phyloP scores from a whole-genome alignment of 495 filamentous ascomycete genomes.

The Penicillium chermesinum region DNA sequence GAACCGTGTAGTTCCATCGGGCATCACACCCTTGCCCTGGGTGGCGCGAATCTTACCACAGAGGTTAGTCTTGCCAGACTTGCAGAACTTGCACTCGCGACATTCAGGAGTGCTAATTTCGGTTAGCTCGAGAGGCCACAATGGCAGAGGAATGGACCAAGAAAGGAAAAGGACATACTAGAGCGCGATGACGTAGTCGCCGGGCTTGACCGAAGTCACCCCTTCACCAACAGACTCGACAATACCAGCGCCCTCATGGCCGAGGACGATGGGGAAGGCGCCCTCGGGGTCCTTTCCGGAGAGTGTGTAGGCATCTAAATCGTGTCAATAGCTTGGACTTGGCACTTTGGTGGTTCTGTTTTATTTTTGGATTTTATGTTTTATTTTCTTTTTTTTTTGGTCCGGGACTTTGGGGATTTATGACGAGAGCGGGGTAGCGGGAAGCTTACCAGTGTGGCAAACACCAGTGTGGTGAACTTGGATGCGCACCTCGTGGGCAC shows the following conservation, averaged over 20 bases:
- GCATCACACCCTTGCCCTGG: conserved; percentile 94
- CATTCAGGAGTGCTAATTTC: conserved; percentile 82
- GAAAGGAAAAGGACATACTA: conserved; percentile 68
- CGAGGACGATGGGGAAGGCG: conserved; percentile 92
- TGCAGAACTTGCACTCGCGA: conserved; percentile 98
- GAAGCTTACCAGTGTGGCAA: conserved; percentile 86
- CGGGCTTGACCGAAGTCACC: conserved; percentile 84
- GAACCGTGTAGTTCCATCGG: conserved; percentile 94
- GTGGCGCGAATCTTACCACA: conserved; percentile 98
- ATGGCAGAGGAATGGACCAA: background rate
- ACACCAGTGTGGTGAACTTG: conserved; percentile 95
- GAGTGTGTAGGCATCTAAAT: conserved; percentile 89
- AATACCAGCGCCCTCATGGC: conserved; percentile 94
- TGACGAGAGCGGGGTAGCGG: background rate
- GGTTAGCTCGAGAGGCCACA: background rate
- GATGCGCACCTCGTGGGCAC: conserved; percentile 92
- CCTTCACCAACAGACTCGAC: conserved; percentile 97
- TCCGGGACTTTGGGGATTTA: too few species aligned
- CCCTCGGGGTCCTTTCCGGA: conserved; percentile 98
- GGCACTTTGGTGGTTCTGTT: background rate
- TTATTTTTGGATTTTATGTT: background rate
- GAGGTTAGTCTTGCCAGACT: conserved; percentile 97
- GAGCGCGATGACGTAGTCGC: conserved; percentile 81
- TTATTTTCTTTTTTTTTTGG: too few species aligned
- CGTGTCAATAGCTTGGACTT: conserved; percentile 3